Evolutionary conservation across 73 alveolate genomes (phyloP).

Genomic region (Stentor coeruleus): DNA sequence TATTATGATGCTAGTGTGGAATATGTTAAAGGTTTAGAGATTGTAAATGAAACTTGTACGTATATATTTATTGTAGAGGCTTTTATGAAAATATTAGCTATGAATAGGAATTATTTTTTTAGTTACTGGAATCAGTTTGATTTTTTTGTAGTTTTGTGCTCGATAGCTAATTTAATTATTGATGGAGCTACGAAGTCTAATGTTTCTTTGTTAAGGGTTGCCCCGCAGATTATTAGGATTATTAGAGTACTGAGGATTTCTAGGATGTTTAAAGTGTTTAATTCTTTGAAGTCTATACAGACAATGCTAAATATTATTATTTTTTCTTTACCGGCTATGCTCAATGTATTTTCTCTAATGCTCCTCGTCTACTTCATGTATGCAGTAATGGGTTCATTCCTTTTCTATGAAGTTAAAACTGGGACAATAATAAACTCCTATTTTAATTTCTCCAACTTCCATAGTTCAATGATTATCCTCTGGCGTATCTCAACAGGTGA

Average conservation of each 20-base stretch:
- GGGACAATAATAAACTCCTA: slow-evolving; percentile 60
- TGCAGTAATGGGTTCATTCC: slow-evolving; percentile 86
- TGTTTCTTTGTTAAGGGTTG: slow-evolving; percentile 58
- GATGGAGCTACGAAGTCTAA: slow-evolving; percentile 57
- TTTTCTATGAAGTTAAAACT: slow-evolving; percentile 55
- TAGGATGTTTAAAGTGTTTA: slow-evolving; percentile 78
- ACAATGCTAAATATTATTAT: slow-evolving; percentile 72
- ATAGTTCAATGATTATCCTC: slow-evolving; percentile 62
- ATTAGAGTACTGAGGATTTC: slow-evolving; percentile 88
- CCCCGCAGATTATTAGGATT: slow-evolving; percentile 87
- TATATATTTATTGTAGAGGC: slow-evolving; percentile 78
- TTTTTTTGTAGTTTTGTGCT: slow-evolving; percentile 87
- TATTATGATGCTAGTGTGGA: slow-evolving; percentile 58
- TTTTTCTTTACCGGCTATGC: slow-evolving; percentile 84
- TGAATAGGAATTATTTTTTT: slow-evolving; percentile 76
- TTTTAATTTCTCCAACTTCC: slow-evolving; percentile 71
- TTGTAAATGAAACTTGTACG: slow-evolving; percentile 69
- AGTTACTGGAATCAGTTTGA: slow-evolving; percentile 92
- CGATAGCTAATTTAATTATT: slow-evolving; percentile 72
- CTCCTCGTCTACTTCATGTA: slow-evolving; percentile 77
- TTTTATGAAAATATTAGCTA: slow-evolving; percentile 75
- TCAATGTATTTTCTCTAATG: slow-evolving; percentile 82
- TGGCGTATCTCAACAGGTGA: slow-evolving; percentile 88
- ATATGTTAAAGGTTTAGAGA: slow-evolving; percentile 41
- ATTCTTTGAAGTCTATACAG: slow-evolving; percentile 74